These are phyloP conservation scores for Dipteronia sinensis DNA, from an alignment of 345 rosid genomes.

Conservation along the genomic window DNA sequence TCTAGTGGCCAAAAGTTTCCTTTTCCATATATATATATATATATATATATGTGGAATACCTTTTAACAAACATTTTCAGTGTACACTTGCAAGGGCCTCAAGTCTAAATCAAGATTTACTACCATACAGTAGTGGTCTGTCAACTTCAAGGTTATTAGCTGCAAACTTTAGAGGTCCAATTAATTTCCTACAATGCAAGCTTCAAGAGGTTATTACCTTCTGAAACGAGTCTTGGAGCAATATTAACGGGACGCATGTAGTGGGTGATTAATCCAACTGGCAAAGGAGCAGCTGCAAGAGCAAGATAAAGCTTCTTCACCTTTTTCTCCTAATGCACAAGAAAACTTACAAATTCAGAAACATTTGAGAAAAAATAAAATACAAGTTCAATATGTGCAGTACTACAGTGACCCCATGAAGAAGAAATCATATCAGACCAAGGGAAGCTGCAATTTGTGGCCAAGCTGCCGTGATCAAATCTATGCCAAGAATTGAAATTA, in stretches of 20 bases:
- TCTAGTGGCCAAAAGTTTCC: not conserved
- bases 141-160: not conserved
- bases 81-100: not conserved
- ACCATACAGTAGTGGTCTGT: not conserved
- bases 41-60: not conserved
- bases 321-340: constrained; percentile 53
- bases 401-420: not conserved
- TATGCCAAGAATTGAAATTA: constrained; percentile 2
- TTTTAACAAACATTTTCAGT: not conserved
- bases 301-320: constrained; percentile 89
- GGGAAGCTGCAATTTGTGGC: no score
- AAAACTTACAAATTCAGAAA: constrained; percentile 1
- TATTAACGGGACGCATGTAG: constrained; percentile 84
- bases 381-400: not conserved
- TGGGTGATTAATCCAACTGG: constrained; percentile 77
- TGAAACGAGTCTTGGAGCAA: constrained; percentile 84
- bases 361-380: not conserved
- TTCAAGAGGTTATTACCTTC: constrained; percentile 49
- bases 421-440: not conserved
- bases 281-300: constrained; percentile 80
- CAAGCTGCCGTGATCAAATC: not conserved
- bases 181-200: constrained; percentile 7
- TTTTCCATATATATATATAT: not conserved
- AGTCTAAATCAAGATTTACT: not conserved
- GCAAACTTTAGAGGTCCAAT: constrained; percentile 6